A percentile compares a stretch with the other conserved stretches of the same genome.
These are phyloP conservation scores for Mycena haematopus DNA, from an alignment of 768 basidiomycete species.

Conservation along the genomic window DNA sequence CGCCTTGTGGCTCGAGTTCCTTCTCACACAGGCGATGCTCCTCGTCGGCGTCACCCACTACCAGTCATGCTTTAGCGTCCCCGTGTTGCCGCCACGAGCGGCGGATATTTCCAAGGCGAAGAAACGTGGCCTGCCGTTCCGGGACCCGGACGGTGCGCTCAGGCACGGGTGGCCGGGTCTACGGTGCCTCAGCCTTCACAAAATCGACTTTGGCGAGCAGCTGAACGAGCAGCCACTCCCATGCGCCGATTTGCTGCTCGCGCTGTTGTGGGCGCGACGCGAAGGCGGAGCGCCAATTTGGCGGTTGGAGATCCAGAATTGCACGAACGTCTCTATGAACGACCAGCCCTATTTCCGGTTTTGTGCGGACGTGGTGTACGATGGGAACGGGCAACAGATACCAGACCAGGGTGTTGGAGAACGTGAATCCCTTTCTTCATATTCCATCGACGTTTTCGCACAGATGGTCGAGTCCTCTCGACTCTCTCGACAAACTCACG, in stretches of 20 bases:
- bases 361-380: constrained; percentile 18
- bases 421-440: constrained; percentile 4
- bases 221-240: background rate
- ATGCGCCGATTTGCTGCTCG: constrained; percentile 14
- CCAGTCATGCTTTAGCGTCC: constrained; percentile 19
- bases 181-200: constrained; percentile 15
- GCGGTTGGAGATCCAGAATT: constrained; percentile 25
- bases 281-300: constrained; percentile 17
- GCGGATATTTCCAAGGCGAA: background rate
- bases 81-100: background rate
- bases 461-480: constrained; percentile 6
- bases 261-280: constrained; percentile 28
- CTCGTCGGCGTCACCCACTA: constrained; percentile 24
- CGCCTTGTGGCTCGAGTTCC: constrained; percentile 16
- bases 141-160: constrained; percentile 21
- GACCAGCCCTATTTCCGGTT: constrained; percentile 13
- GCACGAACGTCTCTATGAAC: constrained; percentile 9
- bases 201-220: background rate
- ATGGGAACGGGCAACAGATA: constrained; percentile 12
- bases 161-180: constrained; percentile 22
- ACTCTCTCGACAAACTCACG: background rate
- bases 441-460: constrained; percentile 14
- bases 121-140: background rate
- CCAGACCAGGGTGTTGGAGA: background rate
- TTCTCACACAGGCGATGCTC: constrained; percentile 29